Conservation (phyloP, 2,329 filamentous ascomycete species). For the Xylaria sp. region DNA sequence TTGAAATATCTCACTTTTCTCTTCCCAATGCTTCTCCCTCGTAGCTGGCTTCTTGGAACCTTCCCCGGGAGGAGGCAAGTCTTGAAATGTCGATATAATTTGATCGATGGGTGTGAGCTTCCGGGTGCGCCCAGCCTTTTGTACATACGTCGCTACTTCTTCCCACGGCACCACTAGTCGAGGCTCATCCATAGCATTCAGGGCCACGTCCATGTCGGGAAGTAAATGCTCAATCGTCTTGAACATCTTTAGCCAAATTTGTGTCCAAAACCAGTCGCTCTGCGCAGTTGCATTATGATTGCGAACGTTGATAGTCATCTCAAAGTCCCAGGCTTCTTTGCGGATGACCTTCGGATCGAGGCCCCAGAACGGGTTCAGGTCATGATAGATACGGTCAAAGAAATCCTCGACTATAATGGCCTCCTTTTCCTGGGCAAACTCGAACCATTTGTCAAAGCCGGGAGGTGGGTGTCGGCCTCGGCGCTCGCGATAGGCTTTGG, state of each 20-base stretch:
- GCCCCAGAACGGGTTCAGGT: conserved; percentile 61
- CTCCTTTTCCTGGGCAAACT: conserved; percentile 49
- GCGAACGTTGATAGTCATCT: conserved; percentile 67
- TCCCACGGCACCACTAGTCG: conserved; percentile 68
- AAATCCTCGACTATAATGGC: conserved; percentile 54
- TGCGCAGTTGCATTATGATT: conserved; percentile 56
- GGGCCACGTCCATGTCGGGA: conserved; percentile 70
- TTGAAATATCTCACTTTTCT: conserved; percentile 48
- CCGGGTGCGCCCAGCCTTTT: conserved; percentile 55
- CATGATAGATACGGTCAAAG: conserved; percentile 61
- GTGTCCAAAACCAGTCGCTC: conserved; percentile 64
- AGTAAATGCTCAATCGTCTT: conserved; percentile 59
- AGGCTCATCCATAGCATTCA: conserved; percentile 72
- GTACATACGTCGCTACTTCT: conserved; percentile 60
- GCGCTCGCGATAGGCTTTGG: conserved; percentile 51
- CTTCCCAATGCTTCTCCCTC: conserved; percentile 55
- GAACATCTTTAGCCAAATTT: conserved; percentile 61
- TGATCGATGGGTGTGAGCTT: conserved; percentile 51
- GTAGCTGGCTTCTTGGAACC: conserved; percentile 45
- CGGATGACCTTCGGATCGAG: conserved; percentile 54
- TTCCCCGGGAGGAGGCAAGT: conserved; percentile 47
- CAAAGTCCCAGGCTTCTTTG: conserved; percentile 58
- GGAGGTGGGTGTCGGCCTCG: conserved; percentile 57
- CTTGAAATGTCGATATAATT: conserved; percentile 51
- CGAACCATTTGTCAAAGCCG: conserved; percentile 55